Evolutionary conservation across 305 asterid species (phyloP).

Genomic region (Solanum hybrid): DNA sequence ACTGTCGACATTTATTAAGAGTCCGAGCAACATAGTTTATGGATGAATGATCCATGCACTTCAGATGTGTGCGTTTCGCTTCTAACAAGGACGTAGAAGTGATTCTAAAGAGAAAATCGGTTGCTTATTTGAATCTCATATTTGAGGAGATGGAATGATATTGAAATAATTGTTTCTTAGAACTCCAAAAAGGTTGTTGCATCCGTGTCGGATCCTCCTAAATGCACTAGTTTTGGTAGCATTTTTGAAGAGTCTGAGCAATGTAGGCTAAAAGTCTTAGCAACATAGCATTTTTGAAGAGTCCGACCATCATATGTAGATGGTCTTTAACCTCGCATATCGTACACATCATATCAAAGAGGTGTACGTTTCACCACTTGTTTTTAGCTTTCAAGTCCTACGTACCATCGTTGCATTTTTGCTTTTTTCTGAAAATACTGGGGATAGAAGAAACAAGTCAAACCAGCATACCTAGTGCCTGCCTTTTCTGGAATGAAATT

Average conservation of each 20-base stretch:
- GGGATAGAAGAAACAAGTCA: background rate
- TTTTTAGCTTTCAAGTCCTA: background rate
- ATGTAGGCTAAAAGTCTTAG: background rate
- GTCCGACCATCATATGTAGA: background rate
- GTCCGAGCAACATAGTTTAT: too few relatives aligned
- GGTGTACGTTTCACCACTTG: background rate
- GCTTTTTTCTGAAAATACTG: background rate
- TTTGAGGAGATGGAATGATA: too few relatives aligned
- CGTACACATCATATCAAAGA: background rate
- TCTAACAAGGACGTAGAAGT: too few relatives aligned
- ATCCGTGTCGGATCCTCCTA: too few relatives aligned
- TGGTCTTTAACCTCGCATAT: background rate
- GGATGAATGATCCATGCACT: too few relatives aligned
- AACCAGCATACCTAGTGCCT: slow-evolving; percentile 61
- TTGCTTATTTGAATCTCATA: too few relatives aligned
- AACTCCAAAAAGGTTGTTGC: too few relatives aligned
- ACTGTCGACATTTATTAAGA: too few relatives aligned
- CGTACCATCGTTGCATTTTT: background rate
- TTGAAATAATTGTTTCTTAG: too few relatives aligned
- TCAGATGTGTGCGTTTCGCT: too few relatives aligned
- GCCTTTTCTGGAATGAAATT: slow-evolving; percentile 84
- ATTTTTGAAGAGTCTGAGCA: background rate
- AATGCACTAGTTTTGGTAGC: background rate
- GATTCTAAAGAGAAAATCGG: too few relatives aligned
- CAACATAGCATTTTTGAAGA: background rate